Base-by-base conservation (phyloP, 1,139 yeast genomes). In the Geotrichum klebahnii region DNA sequence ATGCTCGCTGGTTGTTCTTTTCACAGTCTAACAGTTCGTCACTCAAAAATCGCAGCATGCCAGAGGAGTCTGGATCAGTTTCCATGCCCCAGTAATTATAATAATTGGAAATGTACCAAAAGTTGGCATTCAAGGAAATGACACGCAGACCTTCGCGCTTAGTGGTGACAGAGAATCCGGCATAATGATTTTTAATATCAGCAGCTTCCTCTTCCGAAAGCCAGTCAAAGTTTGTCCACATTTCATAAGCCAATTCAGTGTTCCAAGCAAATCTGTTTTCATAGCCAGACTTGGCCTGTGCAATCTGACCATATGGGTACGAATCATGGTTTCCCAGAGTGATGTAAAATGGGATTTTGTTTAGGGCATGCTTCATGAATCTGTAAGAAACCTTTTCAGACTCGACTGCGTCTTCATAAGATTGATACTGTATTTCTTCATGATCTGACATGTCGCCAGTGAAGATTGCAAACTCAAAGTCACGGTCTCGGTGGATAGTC, bases 281-380 rank as follows among this genome's bases (percentile, higher is more conserved):
- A 55, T 70, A 74, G 6, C 77, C 76, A 28, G 76, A 71, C 40
- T 66, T 61, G 51, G 73, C 67, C 43, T 82, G 85, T 1, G 87
- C 82, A 52, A 81, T 64, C 64, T 82, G 86, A 16, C 82, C 85
- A 59, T 81, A 82, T 16, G 89, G 88, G 70, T 76, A 82, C 19
- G 82, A 77, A 61, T 82, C 89, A 64, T 83, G 89, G 64, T 82
- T 82, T 19, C 89, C 89, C 57, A 83, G 69, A 32, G 79, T 79
- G 10, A 86, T 77, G 61, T 70, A 81, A 16, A 83, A 77, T 3
- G 87, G 83, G 17, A 79, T 65, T 48, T 77, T 69, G 10, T 72
- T 68, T 3, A 38, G 16, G n/a, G 42, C 32, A 5, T 38, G 17
- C 12, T 38, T 38, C 49, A 46, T 46, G 37, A 33, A 16, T 23